Percentiles rank a stretch among this genome's conserved stretches.
These are phyloP conservation scores for Aspergillus niger DNA, from an alignment of 2,329 filamentous ascomycete species.

Conservation along the genomic window DNA sequence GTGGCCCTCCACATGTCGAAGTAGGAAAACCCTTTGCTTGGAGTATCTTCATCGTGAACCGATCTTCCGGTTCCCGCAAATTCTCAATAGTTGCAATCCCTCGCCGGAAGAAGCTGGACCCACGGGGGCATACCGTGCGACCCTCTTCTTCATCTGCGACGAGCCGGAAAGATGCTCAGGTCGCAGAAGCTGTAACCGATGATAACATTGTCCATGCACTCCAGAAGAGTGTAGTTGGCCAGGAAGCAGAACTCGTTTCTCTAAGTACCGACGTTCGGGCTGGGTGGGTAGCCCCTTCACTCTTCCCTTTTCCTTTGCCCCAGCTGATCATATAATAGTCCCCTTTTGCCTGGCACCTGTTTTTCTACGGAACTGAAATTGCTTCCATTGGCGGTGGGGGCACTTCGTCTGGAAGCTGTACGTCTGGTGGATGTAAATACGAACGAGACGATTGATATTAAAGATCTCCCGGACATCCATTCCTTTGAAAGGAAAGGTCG, in stretches of 20 bases:
- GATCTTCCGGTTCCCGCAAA: conserved; percentile 55
- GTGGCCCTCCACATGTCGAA: conserved; percentile 51
- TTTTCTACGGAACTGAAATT: conserved; percentile 60
- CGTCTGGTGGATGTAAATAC: conserved; percentile 58
- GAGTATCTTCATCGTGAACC: conserved; percentile 62
- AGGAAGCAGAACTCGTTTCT: conserved; percentile 57
- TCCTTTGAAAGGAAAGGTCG: conserved; percentile 32
- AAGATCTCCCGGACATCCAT: conserved; percentile 59
- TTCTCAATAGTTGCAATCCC: conserved; percentile 58
- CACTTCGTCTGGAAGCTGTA: conserved; percentile 55
- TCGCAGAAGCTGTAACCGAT: conserved; percentile 58
- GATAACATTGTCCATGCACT: conserved; percentile 59
- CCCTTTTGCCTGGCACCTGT: conserved; percentile 57
- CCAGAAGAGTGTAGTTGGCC: conserved; percentile 52
- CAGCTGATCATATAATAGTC: conserved; percentile 38
- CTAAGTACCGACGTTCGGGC: conserved; percentile 61
- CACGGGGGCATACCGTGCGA: conserved; percentile 45
- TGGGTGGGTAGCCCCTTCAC: conserved; percentile 47
- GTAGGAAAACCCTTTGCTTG: conserved; percentile 59
- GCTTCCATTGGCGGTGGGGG: conserved; percentile 53
- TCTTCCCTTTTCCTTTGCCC: not conserved
- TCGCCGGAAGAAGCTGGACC: conserved; percentile 47
- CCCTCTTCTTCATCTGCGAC: conserved; percentile 50
- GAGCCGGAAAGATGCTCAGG: conserved; percentile 35
- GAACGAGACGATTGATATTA: conserved; percentile 58